These are phyloP conservation scores for Penicillium sp. DNA, from an alignment of 2,329 filamentous ascomycete species.

Conservation along the genomic window DNA sequence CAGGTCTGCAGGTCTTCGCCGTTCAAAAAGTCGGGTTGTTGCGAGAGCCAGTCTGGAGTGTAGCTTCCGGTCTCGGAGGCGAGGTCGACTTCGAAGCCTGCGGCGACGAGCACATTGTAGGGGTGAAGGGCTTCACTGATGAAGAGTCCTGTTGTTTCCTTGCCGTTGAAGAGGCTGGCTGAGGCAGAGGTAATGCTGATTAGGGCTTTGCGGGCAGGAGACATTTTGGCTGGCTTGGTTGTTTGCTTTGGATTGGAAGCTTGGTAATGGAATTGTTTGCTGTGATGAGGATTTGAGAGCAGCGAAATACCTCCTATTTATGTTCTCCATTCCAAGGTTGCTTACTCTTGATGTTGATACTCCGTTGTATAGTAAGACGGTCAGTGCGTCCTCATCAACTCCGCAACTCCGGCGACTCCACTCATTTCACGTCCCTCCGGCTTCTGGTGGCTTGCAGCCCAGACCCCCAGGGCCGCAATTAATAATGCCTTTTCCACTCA, in stretches of 20 bases:
- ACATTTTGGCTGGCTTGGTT: conserved; percentile 9
- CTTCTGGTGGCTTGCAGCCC: not conserved
- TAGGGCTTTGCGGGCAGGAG: conserved; percentile 43
- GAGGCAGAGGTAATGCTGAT: conserved; percentile 48
- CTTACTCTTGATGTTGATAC: not conserved
- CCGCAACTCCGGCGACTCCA: not conserved
- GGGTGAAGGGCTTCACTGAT: conserved; percentile 53
- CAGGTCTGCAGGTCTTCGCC: conserved; percentile 43
- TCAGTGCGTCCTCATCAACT: not conserved
- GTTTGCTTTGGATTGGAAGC: not conserved
- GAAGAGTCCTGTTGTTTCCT: conserved; percentile 48
- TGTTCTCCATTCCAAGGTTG: not conserved
- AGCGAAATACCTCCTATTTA: conserved; percentile 1
- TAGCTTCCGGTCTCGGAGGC: conserved; percentile 50
- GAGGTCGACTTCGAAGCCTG: conserved; percentile 50
- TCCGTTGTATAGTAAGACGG: not conserved
- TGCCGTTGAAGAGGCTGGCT: conserved; percentile 44
- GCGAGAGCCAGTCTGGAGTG: conserved; percentile 48
- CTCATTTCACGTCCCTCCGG: not conserved
- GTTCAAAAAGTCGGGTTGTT: conserved; percentile 46
- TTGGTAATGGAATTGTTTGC: not conserved
- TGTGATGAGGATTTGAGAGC: not conserved
- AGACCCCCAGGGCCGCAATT: too few relatives aligned
- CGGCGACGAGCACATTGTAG: conserved; percentile 46
- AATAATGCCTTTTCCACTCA: too few relatives aligned